A percentile compares a stretch with the other conserved stretches of the same genome.
These are phyloP conservation scores for Diaporthe sp. DNA, from an alignment of 2,329 filamentous ascomycete species.

Conservation along the genomic window DNA sequence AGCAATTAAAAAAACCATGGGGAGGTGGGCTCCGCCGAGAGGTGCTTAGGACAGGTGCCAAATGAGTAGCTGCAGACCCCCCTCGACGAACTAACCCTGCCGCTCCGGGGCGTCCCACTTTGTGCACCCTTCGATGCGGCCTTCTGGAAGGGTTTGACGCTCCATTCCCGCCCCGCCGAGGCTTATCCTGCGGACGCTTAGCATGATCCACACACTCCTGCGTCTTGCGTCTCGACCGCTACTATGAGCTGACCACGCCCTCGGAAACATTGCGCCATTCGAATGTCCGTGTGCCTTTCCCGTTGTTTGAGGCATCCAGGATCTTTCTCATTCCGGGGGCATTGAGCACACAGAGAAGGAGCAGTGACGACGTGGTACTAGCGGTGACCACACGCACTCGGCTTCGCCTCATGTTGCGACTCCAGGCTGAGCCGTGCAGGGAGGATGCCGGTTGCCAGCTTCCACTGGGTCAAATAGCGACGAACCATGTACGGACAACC, in stretches of 20 bases:
- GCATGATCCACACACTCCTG: constrained; percentile 41
- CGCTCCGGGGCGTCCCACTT: constrained; percentile 18
- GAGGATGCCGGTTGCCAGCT: constrained; percentile 23
- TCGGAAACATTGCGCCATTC: constrained; percentile 32
- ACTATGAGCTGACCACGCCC: constrained; percentile 30
- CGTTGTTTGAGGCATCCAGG: constrained; percentile 1
- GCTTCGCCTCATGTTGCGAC: constrained; percentile 12
- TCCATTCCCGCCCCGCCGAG: constrained; percentile 29
- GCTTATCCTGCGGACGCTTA: constrained; percentile 30
- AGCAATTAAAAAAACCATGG: constrained; percentile 37
- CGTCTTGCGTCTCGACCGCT: constrained; percentile 40
- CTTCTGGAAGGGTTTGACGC: constrained; percentile 42
- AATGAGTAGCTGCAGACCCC: constrained; percentile 37
- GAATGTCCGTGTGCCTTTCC: constrained; percentile 29
- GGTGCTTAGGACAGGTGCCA: not conserved
- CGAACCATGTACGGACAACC: constrained; percentile 25
- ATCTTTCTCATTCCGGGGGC: constrained; percentile 14
- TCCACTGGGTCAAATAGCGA: constrained; percentile 12
- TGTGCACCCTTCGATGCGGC: constrained; percentile 32
- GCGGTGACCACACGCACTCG: constrained; percentile 24
- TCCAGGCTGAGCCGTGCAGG: constrained; percentile 34
- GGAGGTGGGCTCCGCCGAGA: constrained; percentile 12
- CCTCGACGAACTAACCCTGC: not conserved
- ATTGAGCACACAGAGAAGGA: not conserved
- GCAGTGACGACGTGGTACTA: constrained; percentile 28